Conservation (phyloP, 2,329 filamentous ascomycete species). For the Incumbomyces delicatus region DNA sequence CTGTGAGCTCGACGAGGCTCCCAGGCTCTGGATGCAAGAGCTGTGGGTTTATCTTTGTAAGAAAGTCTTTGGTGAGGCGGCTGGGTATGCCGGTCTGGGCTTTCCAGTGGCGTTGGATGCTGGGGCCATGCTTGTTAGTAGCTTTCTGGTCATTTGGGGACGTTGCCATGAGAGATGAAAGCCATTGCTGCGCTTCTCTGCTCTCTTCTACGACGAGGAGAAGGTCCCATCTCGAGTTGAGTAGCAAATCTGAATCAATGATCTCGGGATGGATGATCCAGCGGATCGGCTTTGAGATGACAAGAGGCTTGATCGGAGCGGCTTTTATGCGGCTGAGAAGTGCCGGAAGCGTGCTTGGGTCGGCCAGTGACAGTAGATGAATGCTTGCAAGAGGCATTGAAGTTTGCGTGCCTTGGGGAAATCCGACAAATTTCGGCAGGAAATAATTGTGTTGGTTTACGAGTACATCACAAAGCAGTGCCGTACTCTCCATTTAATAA, state of each 20-base stretch:
- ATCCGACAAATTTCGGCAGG: no score
- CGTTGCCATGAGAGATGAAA: constrained; percentile 15
- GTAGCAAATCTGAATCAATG: constrained; percentile 24
- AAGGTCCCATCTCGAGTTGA: constrained; percentile 27
- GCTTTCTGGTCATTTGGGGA: neutral
- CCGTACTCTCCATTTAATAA: no score
- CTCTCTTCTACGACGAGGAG: constrained; percentile 26
- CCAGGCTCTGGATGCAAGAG: constrained; percentile 12
- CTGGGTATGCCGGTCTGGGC: constrained; percentile 28
- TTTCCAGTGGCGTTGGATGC: constrained; percentile 23
- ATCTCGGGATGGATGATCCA: constrained; percentile 27
- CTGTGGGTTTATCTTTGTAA: constrained; percentile 9
- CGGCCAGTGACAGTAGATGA: constrained; percentile 26
- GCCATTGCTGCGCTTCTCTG: constrained; percentile 17
- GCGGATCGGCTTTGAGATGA: constrained; percentile 28
- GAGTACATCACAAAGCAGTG: no score
- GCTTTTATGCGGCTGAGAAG: constrained; percentile 25
- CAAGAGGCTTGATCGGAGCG: constrained; percentile 22
- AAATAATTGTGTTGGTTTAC: no score
- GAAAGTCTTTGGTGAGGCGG: constrained; percentile 24
- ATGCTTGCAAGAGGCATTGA: constrained; percentile 29
- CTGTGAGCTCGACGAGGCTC: constrained; percentile 27
- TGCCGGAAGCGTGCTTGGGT: constrained; percentile 17
- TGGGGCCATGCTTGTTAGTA: neutral
- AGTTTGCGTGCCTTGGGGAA: no score